phyloP scores from a whole-genome alignment of 2,329 filamentous ascomycete species.

The Periglandula ipomoeae region DNA sequence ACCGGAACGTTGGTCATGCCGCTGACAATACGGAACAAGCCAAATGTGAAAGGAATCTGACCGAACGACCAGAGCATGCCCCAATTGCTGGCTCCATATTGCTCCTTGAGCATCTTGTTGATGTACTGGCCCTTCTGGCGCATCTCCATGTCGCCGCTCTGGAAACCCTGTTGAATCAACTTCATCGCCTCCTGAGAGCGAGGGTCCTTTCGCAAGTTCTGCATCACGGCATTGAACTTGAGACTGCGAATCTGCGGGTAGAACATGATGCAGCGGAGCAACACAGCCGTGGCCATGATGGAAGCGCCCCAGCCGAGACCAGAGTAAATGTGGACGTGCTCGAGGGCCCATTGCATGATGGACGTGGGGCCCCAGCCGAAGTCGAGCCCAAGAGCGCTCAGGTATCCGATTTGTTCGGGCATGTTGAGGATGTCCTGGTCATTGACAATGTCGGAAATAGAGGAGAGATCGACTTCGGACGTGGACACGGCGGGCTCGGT shows the following conservation, averaged over 20 bases:
- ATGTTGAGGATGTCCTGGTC: conserved; percentile 45
- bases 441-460: conserved; percentile 26
- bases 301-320: conserved; percentile 78
- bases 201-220: conserved; percentile 45
- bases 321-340: conserved; percentile 69
- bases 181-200: conserved; percentile 39
- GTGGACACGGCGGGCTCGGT: conserved; percentile 15
- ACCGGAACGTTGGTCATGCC: conserved; percentile 73
- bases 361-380: conserved; percentile 76
- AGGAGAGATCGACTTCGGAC: conserved; percentile 24
- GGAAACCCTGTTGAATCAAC: conserved; percentile 37
- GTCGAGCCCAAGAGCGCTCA: conserved; percentile 75
- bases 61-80: conserved; percentile 29
- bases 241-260: conserved; percentile 42
- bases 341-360: conserved; percentile 64
- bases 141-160: conserved; percentile 34
- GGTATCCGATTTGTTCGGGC: conserved; percentile 71
- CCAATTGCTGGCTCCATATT: conserved; percentile 24
- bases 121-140: conserved; percentile 25
- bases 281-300: conserved; percentile 55
- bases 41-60: conserved; percentile 62
- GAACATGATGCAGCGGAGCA: conserved; percentile 57
- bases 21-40: conserved; percentile 68
- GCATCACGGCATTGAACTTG: conserved; percentile 43
- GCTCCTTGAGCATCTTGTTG: conserved; percentile 26